Conservation (phyloP, 2,329 filamentous ascomycete species). For the Corniculantispora saksenae region DNA sequence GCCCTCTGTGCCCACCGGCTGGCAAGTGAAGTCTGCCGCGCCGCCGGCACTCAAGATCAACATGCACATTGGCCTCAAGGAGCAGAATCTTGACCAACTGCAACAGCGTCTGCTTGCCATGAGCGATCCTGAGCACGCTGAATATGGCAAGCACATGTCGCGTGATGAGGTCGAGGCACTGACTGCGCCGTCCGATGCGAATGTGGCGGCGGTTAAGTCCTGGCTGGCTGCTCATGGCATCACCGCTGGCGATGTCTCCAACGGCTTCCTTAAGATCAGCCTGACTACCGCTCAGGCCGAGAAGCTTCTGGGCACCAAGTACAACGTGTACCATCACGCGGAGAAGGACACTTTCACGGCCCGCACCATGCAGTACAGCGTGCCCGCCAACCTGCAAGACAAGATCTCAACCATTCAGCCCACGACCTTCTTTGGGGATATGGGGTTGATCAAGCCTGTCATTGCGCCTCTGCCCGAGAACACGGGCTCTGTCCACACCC, state of each 20-base stretch:
- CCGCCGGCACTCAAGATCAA: neutral
- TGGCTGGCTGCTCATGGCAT: conserved; percentile 5
- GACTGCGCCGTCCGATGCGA: neutral
- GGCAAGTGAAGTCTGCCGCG: neutral
- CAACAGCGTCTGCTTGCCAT: conserved; percentile 12
- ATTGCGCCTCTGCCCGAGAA: too few relatives aligned
- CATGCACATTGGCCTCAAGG: conserved; percentile 13
- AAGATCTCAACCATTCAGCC: conserved; percentile 1
- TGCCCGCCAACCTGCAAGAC: neutral
- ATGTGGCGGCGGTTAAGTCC: neutral
- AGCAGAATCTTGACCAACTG: conserved; percentile 3
- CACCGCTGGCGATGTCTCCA: neutral
- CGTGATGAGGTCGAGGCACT: neutral
- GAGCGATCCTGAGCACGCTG: conserved; percentile 5
- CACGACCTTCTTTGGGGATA: conserved; percentile 2
- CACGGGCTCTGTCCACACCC: too few relatives aligned
- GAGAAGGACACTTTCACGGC: neutral
- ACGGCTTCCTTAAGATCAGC: conserved; percentile 1
- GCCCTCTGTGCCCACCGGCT: neutral
- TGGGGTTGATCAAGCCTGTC: neutral
- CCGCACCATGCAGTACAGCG: conserved; percentile 6
- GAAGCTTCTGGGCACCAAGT: conserved; percentile 8
- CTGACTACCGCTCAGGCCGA: neutral
- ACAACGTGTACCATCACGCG: conserved; percentile 6
- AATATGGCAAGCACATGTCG: conserved; percentile 14